Evolutionary conservation across 2,329 filamentous ascomycete species (phyloP).

Genomic region (Aureobasidium sp.): DNA sequence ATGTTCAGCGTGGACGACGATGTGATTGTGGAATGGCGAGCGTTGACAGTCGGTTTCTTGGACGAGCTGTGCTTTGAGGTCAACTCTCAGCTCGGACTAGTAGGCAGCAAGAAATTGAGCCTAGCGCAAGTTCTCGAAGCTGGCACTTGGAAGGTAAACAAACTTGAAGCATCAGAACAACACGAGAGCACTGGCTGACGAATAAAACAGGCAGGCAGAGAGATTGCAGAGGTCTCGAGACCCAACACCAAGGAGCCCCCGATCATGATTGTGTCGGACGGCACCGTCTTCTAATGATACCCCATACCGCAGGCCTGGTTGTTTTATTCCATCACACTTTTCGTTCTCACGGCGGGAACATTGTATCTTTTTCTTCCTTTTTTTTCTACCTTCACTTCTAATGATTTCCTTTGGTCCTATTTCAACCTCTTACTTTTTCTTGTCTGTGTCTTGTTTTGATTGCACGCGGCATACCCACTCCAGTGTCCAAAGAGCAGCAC

Average conservation of each 20-base stretch:
- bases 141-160: slow-evolving; percentile 89
- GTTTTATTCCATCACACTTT: slow-evolving; percentile 7
- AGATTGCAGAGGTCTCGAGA: slow-evolving; percentile 89
- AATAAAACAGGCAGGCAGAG: slow-evolving; percentile 65
- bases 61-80: slow-evolving; percentile 65
- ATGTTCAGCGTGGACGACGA: slow-evolving; percentile 68
- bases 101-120: slow-evolving; percentile 62
- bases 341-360: slow-evolving; percentile 4
- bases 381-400: slow-evolving; percentile 6
- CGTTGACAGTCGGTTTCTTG: slow-evolving; percentile 65
- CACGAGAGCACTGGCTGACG: slow-evolving; percentile 27
- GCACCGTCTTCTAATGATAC: slow-evolving; percentile 76
- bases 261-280: slow-evolving; percentile 92
- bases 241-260: slow-evolving; percentile 96
- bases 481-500: not conserved
- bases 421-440: not conserved
- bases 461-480: not conserved
- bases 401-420: slow-evolving; percentile 3
- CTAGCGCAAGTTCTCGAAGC: slow-evolving; percentile 89
- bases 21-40: slow-evolving; percentile 74
- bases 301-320: slow-evolving; percentile 20
- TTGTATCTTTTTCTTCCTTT: not conserved
- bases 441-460: not conserved
- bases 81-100: slow-evolving; percentile 59
- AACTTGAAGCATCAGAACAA: not conserved